phyloP scores from a whole-genome alignment of 2,329 filamentous ascomycete species.

The Trichoderma polysporum region DNA sequence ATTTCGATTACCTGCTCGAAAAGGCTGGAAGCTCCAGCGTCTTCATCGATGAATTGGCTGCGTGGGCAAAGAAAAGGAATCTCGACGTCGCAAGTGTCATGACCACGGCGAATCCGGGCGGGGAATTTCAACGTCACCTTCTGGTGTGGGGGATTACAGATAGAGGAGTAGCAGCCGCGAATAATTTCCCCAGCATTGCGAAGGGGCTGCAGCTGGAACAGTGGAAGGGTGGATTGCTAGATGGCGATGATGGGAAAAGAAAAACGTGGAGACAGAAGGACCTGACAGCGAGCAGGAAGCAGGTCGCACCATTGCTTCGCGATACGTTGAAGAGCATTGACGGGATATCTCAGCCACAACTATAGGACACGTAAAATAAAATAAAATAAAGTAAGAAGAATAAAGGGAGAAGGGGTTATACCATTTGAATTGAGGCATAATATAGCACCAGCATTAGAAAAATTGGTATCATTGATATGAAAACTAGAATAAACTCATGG shows the following conservation, averaged over 20 bases:
- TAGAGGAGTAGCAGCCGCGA: conserved; percentile 49
- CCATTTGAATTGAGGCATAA: too few relatives aligned
- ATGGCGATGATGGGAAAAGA: conserved; percentile 48
- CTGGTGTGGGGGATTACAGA: conserved; percentile 63
- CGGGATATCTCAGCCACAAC: not conserved
- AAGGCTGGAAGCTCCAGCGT: conserved; percentile 48
- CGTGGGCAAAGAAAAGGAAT: conserved; percentile 55
- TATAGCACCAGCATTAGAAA: too few relatives aligned
- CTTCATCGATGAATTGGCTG: conserved; percentile 49
- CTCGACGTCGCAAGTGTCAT: conserved; percentile 68
- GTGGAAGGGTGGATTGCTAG: conserved; percentile 52
- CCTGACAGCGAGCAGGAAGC: conserved; percentile 62
- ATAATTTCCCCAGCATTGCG: conserved; percentile 52
- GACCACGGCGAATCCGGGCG: conserved; percentile 60
- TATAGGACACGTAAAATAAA: not conserved
- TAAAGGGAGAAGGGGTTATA: too few relatives aligned
- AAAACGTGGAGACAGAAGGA: conserved; percentile 67
- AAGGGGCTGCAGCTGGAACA: conserved; percentile 55
- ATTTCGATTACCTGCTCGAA: conserved; percentile 58
- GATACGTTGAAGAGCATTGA: conserved; percentile 47
- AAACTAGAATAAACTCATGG: too few relatives aligned
- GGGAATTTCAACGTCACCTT: conserved; percentile 63
- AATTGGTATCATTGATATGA: too few relatives aligned
- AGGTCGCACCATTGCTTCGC: conserved; percentile 66
- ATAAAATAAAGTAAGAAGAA: too few relatives aligned